Base-by-base conservation (phyloP, 345 rosid genomes). In the Hibiscus syriacus region DNA sequence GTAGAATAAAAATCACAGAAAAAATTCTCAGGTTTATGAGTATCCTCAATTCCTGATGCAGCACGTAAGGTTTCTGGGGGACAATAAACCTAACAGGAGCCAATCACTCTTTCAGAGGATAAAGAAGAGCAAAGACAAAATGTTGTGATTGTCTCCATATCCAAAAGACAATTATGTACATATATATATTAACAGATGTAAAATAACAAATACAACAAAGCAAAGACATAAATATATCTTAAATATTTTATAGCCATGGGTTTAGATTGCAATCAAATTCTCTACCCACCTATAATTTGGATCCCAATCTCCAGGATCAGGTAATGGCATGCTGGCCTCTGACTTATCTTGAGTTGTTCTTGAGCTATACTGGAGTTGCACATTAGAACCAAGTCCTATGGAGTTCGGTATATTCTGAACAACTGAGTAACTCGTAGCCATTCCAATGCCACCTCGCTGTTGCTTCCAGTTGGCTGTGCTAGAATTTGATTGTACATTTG, bases 251-350 rank as follows among this genome's bases (percentile, higher is more conserved):
- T 12, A 12, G 25, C 29, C 12, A 16, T 27, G 54, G 55, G 16
- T 48, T 19, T 20, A 66, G 1, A 73, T 22, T 17, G 52, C 25
- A 55, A 52, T 29, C 43, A 64, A 66, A n/a, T 56, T 61, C 67
- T 66, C 65, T 72, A 53, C 79, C 76, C 74, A 85, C 99, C 99
- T 92, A 85, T 88, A 95, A 82, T 86, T 87, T 39, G 99, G 99
- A 84, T 95, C 99, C 99, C 99, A 95, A 64, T 95, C 98, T 71
- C 96, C 96, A 17, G 99, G 98, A 81, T 86, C 87, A 67, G 96
- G 98, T 69, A 88, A 69, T 26, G 92, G 86, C 67, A 66, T 64
- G 76, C 84, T 72, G 39, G 80, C 62, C 57, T 88, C 97, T 16
- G 74, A 73, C 71, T 77, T 81, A 58, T 88, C 93, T 67, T 67